Conservation (phyloP, 805 yeast genomes). For the Teunomyces aglyptinius region DNA sequence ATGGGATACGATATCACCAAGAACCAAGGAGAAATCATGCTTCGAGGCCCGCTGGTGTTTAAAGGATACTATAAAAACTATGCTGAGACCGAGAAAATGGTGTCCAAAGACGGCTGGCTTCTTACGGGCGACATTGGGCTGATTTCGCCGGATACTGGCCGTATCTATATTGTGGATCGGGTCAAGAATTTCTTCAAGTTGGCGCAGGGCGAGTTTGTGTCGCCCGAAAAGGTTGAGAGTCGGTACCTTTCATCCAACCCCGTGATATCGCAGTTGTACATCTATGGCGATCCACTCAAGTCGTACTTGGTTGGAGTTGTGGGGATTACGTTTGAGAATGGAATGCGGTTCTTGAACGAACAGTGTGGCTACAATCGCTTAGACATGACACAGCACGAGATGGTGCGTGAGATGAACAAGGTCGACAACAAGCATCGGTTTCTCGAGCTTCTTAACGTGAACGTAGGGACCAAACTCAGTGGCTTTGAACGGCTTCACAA, state of each 20-base stretch:
- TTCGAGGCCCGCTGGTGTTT: slow-evolving; percentile 58
- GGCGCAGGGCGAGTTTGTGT: slow-evolving; percentile 43
- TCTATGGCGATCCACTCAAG: slow-evolving; percentile 32
- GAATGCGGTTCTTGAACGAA: slow-evolving; percentile 18
- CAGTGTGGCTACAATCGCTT: slow-evolving; percentile 14
- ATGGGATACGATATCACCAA: slow-evolving; percentile 20
- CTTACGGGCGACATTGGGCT: slow-evolving; percentile 53
- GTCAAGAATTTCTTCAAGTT: slow-evolving; percentile 46
- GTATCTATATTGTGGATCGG: slow-evolving; percentile 47
- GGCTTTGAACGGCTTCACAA: slow-evolving; percentile 36
- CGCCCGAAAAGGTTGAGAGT: slow-evolving; percentile 41
- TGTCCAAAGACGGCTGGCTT: slow-evolving; percentile 54
- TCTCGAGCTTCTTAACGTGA: slow-evolving; percentile 22
- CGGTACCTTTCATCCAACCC: slow-evolving; percentile 31
- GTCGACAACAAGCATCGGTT: slow-evolving; percentile 20
- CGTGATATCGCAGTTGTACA: slow-evolving; percentile 25
- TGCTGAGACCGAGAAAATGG: slow-evolving; percentile 45
- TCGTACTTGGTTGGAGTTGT: slow-evolving; percentile 30
- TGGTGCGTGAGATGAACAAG: slow-evolving; percentile 22
- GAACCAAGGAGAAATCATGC: slow-evolving; percentile 50
- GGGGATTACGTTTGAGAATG: slow-evolving; percentile 24
- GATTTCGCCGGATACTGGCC: slow-evolving; percentile 27
- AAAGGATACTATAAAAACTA: slow-evolving; percentile 48
- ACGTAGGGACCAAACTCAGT: slow-evolving; percentile 19
- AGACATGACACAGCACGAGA: slow-evolving; percentile 7